Percentiles rank a stretch among this genome's conserved stretches.
phyloP scores from a whole-genome alignment of 1,139 yeast species.

The Pneumocystis oryctolagi region DNA sequence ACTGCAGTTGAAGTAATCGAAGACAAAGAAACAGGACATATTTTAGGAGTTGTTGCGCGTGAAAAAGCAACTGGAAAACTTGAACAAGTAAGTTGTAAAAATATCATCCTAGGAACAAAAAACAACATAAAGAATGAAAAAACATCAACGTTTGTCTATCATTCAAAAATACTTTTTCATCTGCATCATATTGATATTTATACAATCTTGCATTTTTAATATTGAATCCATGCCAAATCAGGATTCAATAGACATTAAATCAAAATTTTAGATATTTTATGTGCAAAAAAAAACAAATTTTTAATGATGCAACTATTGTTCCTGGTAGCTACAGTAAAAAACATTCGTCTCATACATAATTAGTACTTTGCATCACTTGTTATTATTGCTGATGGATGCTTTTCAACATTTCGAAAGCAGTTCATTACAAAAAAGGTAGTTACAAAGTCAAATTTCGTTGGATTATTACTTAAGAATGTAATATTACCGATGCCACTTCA shows the following conservation, averaged over 20 bases:
- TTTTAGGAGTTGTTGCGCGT: conserved; percentile 44
- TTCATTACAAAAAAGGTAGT: conserved; percentile 41
- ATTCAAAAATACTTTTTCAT: too few relatives aligned
- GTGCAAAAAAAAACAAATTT: not conserved
- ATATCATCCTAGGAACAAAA: not conserved
- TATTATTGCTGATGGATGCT: conserved; percentile 83
- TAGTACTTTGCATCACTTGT: conserved; percentile 48
- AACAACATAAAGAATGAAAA: too few relatives aligned
- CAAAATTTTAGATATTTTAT: too few relatives aligned
- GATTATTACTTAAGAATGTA: conserved; percentile 60
- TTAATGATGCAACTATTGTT: not conserved
- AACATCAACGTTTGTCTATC: too few relatives aligned
- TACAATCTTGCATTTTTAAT: too few relatives aligned
- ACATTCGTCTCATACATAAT: conserved; percentile 8
- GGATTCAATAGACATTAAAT: too few relatives aligned
- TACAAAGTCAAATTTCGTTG: conserved; percentile 75
- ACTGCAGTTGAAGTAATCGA: conserved; percentile 54
- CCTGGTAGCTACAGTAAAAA: not conserved
- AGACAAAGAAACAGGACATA: conserved; percentile 36
- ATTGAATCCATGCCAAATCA: too few relatives aligned
- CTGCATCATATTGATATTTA: too few relatives aligned
- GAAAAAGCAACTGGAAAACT: conserved; percentile 1
- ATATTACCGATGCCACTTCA: conserved; percentile 53
- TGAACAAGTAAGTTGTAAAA: conserved; percentile 8
- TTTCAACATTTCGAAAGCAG: conserved; percentile 77